Base-by-base conservation (phyloP, 352 stramenopile species). In the Globisporangium ultimum region DNA sequence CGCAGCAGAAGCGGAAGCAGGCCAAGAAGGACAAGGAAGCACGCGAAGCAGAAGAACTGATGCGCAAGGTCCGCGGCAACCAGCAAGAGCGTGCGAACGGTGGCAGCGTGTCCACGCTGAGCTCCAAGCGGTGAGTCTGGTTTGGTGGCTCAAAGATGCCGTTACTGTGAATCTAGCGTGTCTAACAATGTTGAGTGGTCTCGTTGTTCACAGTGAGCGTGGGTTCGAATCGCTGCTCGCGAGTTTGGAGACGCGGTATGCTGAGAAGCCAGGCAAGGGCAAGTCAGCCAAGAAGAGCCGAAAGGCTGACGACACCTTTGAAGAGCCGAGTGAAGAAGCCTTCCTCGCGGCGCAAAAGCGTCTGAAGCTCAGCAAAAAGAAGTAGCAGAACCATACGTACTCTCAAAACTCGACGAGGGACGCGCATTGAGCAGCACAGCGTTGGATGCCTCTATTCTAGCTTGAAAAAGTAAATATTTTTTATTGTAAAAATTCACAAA, bases 191-290 rank as follows among this genome's bases (percentile, higher is more conserved):
- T 3, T 43, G 38, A 11, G 38, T 17, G 10, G 38, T 43, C 38
- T 43, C 38, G 22, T 48, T 72, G 45, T 50, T 21, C 42, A 49
- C 50, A 87, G 78, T 17, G 75, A 89, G 24, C 75, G 70, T 34
- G 70, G 74, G 2, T 89, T 91, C 52, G 67, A 70, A 9, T 88
- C 75, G 43, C 58, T 93, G 20, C 53, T 93, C 13, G 59, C 76
- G 3, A 82, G 61, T 36, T 68, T 93, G 24, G 80, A 93, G 36
- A 63, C 71, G 48, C 90, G 84, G 48, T 91, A 89, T 48, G 71
- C 66, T 32, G 66, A 79, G 17, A 73, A 84, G 45, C 53, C 67
- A 17, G n/a, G 17, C 12, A 59, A 55, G 46, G 56, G 48, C 18
- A 84, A 32, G 24, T 32, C 24, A 2, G 24, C 84, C 51, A 72